A percentile compares a stretch with the other conserved stretches of the same genome.
phyloP scores from a whole-genome alignment of 1,284 basidiomycete species.

The Puccinia novopanici region DNA sequence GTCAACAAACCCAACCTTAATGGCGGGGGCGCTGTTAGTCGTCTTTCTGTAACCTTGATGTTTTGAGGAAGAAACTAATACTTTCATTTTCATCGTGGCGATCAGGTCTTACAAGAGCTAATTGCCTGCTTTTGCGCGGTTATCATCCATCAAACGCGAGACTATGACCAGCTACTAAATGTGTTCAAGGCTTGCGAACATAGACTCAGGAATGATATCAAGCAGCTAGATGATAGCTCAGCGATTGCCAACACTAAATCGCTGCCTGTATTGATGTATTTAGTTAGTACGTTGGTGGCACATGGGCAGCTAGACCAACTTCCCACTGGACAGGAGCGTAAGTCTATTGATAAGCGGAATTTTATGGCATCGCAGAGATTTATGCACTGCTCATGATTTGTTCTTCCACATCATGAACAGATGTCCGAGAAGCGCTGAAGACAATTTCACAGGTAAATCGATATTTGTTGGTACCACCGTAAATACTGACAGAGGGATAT shows the following conservation, averaged over 20 bases:
- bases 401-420: not conserved
- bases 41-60: not conserved
- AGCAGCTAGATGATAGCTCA: not conserved
- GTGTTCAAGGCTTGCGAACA: constrained; percentile 80
- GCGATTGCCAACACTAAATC: constrained; percentile 55
- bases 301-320: constrained; percentile 77
- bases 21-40: constrained; percentile 59
- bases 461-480: not conserved
- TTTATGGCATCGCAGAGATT: not conserved
- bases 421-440: constrained; percentile 32
- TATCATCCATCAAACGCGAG: constrained; percentile 80
- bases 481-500: constrained; percentile 1
- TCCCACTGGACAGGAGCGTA: constrained; percentile 63
- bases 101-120: constrained; percentile 78
- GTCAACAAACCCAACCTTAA: constrained; percentile 74
- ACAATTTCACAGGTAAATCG: constrained; percentile 26
- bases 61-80: not conserved
- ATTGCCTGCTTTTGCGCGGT: constrained; percentile 87
- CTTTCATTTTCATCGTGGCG: not conserved
- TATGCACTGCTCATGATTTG: not conserved
- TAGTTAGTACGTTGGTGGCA: constrained; percentile 80
- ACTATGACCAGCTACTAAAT: constrained; percentile 73
- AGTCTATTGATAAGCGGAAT: constrained; percentile 65
- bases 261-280: constrained; percentile 69
- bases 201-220: constrained; percentile 59